Percentiles rank a stretch among this genome's conserved stretches.
phyloP scores from a whole-genome alignment of 768 basidiomycete species.

The Ephemerocybe angulata region DNA sequence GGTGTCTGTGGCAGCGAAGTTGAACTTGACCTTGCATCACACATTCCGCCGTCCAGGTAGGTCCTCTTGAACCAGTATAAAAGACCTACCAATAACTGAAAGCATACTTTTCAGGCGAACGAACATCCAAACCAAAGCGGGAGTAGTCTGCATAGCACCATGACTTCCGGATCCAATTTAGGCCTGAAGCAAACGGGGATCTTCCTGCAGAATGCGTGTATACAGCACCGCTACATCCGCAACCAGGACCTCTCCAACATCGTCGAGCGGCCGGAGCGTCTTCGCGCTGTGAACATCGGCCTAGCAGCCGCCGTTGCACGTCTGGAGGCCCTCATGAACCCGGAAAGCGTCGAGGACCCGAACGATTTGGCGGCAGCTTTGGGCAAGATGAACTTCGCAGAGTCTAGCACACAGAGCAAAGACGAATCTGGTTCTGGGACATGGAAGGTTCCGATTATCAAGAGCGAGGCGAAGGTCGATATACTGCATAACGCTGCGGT shows the following conservation, averaged over 20 bases:
- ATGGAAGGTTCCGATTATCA: constrained; percentile 41
- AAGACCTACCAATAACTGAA: too few relatives aligned
- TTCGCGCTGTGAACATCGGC: constrained; percentile 81
- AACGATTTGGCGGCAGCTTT: constrained; percentile 24
- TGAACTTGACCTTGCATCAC: not conserved
- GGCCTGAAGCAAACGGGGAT: constrained; percentile 24
- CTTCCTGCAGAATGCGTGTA: constrained; percentile 69
- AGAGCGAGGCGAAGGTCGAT: constrained; percentile 52
- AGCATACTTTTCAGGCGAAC: too few relatives aligned
- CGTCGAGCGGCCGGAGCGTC: constrained; percentile 87
- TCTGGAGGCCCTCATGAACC: constrained; percentile 43
- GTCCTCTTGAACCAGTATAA: too few relatives aligned
- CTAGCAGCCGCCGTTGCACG: constrained; percentile 76
- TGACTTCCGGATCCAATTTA: not conserved
- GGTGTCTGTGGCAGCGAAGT: not conserved
- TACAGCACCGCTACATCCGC: constrained; percentile 75
- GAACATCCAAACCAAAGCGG: too few relatives aligned
- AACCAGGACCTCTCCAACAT: constrained; percentile 69
- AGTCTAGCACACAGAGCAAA: too few relatives aligned
- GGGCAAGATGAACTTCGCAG: constrained; percentile 24
- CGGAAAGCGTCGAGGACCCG: constrained; percentile 10
- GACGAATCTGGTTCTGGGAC: constrained; percentile 4
- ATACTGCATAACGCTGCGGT: constrained; percentile 60
- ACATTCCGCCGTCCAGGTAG: not conserved
- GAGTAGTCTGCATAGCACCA: not conserved